Percentiles rank a stretch among this genome's conserved stretches.
Evolutionary conservation across 2,329 filamentous ascomycete genomes (phyloP).

Genomic region (Tolypocladium ovalisporum): DNA sequence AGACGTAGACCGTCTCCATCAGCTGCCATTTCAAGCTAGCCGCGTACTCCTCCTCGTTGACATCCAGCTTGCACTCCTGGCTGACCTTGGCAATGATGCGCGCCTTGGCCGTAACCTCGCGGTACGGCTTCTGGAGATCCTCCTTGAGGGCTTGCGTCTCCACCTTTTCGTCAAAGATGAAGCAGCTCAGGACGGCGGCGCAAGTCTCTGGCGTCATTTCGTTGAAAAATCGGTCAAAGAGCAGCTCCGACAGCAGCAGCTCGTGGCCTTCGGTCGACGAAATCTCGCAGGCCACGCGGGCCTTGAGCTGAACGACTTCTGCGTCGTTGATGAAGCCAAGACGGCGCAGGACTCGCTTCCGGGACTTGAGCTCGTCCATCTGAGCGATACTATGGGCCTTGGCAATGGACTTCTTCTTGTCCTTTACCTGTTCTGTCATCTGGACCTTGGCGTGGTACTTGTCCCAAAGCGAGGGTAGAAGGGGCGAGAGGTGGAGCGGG

Average conservation of each 20-base stretch:
- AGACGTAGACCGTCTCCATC: conserved; percentile 91
- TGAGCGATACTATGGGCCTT: conserved; percentile 83
- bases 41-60: conserved; percentile 94
- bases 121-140: conserved; percentile 74
- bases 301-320: conserved; percentile 94
- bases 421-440: conserved; percentile 69
- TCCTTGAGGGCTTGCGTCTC: conserved; percentile 69
- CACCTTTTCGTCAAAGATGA: conserved; percentile 96
- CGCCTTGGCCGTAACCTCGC: conserved; percentile 80
- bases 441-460: conserved; percentile 76
- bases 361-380: conserved; percentile 89
- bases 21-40: conserved; percentile 84
- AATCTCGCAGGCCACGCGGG: conserved; percentile 94
- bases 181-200: conserved; percentile 79
- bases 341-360: conserved; percentile 88
- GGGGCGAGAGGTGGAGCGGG: conserved; percentile 81
- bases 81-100: conserved; percentile 85
- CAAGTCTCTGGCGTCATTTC: conserved; percentile 81
- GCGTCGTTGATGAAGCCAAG: conserved; percentile 92
- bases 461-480: conserved; percentile 74
- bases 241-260: conserved; percentile 78
- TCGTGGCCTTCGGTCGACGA: conserved; percentile 87
- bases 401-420: conserved; percentile 74
- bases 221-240: conserved; percentile 98
- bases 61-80: conserved; percentile 80